Evolutionary conservation across 2,329 filamentous ascomycete species (phyloP).

Genomic region (Penicillium janthinellum): DNA sequence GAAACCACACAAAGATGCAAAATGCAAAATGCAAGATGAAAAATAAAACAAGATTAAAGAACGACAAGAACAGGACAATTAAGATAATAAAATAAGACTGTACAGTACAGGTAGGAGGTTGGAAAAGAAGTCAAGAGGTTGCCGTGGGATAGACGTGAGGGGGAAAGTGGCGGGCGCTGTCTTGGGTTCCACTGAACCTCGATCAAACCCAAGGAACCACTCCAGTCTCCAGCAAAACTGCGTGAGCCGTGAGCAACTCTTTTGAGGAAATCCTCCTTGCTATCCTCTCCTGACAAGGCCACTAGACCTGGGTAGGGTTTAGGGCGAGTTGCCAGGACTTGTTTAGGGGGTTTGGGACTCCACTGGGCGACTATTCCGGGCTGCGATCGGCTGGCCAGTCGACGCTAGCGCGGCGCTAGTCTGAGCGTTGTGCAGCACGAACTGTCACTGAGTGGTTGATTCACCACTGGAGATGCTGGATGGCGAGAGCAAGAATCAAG

Average conservation of each 20-base stretch:
- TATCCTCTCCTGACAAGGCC: constrained; percentile 18
- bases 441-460: not conserved
- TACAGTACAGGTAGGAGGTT: constrained; percentile 7
- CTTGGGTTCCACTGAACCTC: not conserved
- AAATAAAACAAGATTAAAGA: not conserved
- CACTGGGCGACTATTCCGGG: constrained; percentile 2
- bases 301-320: not conserved
- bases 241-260: not conserved
- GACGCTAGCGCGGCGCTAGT: constrained; percentile 11
- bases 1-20: not conserved
- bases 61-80: constrained; percentile 1
- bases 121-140: constrained; percentile 1
- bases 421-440: not conserved
- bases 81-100: not conserved
- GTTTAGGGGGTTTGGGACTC: not conserved
- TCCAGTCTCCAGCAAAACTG: not conserved
- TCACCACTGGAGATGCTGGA: not conserved
- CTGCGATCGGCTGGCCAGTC: constrained; percentile 13
- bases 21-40: not conserved
- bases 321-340: not conserved
- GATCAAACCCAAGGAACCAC: not conserved
- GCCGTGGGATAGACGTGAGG: constrained; percentile 7
- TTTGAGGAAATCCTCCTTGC: constrained; percentile 7
- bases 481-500: constrained; percentile 1
- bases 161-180: constrained; percentile 4